Evolutionary conservation across 148 eudicot genomes (phyloP).

Genomic region (Agrostemma githago): DNA sequence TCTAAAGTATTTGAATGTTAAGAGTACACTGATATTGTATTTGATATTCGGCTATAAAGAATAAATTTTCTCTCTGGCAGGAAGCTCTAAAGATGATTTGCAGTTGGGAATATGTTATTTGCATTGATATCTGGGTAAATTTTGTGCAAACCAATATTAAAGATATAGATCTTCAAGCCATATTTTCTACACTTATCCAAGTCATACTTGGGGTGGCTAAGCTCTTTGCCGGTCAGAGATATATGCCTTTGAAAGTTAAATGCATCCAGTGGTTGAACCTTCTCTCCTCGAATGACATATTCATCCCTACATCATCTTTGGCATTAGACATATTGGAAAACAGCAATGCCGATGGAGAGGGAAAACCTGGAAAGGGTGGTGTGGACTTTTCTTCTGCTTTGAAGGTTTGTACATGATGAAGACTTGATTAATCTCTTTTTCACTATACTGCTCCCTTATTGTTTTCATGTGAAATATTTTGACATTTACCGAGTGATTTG

Average conservation of each 20-base stretch:
- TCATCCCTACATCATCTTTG: constrained; percentile 68
- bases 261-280: constrained; percentile 82
- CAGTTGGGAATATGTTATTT: constrained; percentile 73
- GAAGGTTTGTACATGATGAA: constrained; percentile 46
- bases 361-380: constrained; percentile 37
- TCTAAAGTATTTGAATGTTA: neutral
- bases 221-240: constrained; percentile 71
- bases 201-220: constrained; percentile 68
- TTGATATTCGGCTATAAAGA: neutral
- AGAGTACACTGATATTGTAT: neutral
- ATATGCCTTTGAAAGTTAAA: constrained; percentile 67
- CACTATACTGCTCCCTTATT: neutral
- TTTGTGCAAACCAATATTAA: constrained; percentile 53
- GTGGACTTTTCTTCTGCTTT: constrained; percentile 44
- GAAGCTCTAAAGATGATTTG: constrained; percentile 76
- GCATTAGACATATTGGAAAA: constrained; percentile 70
- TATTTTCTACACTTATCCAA: constrained; percentile 51
- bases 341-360: constrained; percentile 55
- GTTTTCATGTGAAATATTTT: neutral
- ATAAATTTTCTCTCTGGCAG: constrained; percentile 32
- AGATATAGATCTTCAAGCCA: constrained; percentile 59
- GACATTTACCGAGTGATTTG: neutral
- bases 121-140: constrained; percentile 81
- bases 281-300: constrained; percentile 69
- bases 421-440: neutral